phyloP scores from a whole-genome alignment of 257 asterid species.

The Primulina tabacum region DNA sequence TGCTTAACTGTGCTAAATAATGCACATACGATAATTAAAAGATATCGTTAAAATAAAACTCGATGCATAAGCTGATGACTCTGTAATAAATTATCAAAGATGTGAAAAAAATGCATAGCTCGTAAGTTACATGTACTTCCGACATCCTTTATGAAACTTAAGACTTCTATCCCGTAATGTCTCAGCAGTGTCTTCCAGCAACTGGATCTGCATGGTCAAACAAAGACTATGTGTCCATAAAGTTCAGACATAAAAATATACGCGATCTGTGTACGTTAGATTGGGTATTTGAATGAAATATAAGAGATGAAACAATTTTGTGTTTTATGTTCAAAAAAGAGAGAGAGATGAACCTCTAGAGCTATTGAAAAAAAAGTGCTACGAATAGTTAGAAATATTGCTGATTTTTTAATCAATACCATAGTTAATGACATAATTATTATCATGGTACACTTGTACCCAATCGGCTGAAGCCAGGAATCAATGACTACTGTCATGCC shows the following conservation, averaged over 20 bases:
- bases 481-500: background rate
- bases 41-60: background rate
- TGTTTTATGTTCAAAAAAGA: too few species aligned
- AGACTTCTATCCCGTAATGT: constrained; percentile 70
- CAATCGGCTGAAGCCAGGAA: background rate
- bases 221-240: constrained; percentile 27
- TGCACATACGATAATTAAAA: background rate
- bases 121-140: constrained; percentile 77
- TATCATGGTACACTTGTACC: background rate
- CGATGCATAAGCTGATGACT: background rate
- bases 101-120: constrained; percentile 11
- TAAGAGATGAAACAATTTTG: background rate
- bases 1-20: background rate
- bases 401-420: background rate
- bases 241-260: constrained; percentile 15
- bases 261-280: background rate
- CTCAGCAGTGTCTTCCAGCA: constrained; percentile 90
- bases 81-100: background rate
- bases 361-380: background rate
- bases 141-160: constrained; percentile 90
- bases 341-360: background rate
- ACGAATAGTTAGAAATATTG: background rate
- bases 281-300: constrained; percentile 10
- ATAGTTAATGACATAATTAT: background rate
- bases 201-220: constrained; percentile 68